Evolutionary conservation across 2,329 filamentous ascomycete species (phyloP).

Genomic region (Fusarium dlaminii): DNA sequence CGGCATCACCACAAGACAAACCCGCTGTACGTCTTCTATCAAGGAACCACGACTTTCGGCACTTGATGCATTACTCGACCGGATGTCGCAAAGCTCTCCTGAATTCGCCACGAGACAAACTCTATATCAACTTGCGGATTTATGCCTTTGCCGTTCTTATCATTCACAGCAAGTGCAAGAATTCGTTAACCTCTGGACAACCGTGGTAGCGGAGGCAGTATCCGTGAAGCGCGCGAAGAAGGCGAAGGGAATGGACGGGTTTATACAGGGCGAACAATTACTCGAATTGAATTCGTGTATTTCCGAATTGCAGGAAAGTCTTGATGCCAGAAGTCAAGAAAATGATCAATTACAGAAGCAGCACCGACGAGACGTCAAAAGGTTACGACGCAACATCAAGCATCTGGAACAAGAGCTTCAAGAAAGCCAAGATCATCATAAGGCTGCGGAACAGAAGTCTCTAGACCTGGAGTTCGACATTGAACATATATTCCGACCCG

Average conservation of each 20-base stretch:
- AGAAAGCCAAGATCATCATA: neutral
- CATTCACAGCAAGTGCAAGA: neutral
- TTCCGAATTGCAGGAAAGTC: neutral
- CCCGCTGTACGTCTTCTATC: too few species aligned
- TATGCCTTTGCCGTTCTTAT: constrained; percentile 8
- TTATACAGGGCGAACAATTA: too few species aligned
- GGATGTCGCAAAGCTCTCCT: neutral
- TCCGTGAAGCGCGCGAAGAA: neutral
- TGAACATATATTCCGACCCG: too few species aligned
- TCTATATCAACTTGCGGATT: neutral
- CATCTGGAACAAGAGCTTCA: neutral
- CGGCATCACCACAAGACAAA: neutral
- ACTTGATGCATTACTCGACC: neutral
- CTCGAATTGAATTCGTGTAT: too few species aligned
- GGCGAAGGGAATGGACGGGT: too few species aligned
- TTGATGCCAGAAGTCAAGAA: neutral
- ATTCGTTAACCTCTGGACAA: neutral
- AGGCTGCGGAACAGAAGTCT: too few species aligned
- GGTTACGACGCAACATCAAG: neutral
- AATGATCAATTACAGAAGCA: neutral
- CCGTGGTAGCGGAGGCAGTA: neutral
- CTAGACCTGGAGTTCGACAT: too few species aligned
- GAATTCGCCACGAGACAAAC: neutral
- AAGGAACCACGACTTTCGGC: neutral
- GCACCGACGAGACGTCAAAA: neutral